Percentiles rank a stretch among this genome's conserved stretches.
Evolutionary conservation across 2,329 filamentous ascomycete species (phyloP).

Genomic region (Diaporthe aspalathi): DNA sequence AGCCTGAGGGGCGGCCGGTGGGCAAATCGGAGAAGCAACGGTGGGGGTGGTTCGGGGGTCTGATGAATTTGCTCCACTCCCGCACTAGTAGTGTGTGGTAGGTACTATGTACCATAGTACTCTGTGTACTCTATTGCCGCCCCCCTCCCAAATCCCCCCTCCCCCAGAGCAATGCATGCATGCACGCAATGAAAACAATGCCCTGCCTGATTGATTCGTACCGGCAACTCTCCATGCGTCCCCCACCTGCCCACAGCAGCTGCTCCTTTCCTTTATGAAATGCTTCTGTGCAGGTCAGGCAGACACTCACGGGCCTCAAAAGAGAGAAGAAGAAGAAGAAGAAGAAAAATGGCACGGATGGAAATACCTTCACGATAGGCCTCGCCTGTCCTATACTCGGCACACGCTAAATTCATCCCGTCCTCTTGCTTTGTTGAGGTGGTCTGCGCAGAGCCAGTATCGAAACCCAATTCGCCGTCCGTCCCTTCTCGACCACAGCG

Average conservation of each 20-base stretch:
- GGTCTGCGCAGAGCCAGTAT: background rate
- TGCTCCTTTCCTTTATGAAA: conserved; percentile 6
- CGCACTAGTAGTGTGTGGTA: background rate
- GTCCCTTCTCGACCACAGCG: background rate
- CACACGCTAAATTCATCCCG: background rate
- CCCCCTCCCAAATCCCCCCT: too few relatives aligned
- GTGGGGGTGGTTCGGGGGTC: conserved; percentile 15
- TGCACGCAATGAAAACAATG: too few relatives aligned
- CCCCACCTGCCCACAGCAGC: conserved; percentile 15
- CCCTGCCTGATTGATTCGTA: too few relatives aligned
- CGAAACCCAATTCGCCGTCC: background rate
- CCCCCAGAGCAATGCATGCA: too few relatives aligned
- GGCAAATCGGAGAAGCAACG: conserved; percentile 29
- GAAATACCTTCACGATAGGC: background rate
- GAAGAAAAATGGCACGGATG: background rate
- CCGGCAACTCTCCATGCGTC: conserved; percentile 15
- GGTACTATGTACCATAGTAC: too few relatives aligned
- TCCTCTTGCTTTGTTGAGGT: conserved; percentile 22
- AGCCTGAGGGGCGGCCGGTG: conserved; percentile 29
- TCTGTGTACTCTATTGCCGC: too few relatives aligned
- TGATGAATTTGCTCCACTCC: conserved; percentile 7
- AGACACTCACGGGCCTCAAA: background rate
- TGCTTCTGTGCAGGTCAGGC: background rate
- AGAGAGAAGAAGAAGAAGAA: background rate
- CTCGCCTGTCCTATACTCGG: background rate